Evolutionary conservation across 768 basidiomycete genomes (phyloP).

Genomic region (Xerocomellus intermedius): DNA sequence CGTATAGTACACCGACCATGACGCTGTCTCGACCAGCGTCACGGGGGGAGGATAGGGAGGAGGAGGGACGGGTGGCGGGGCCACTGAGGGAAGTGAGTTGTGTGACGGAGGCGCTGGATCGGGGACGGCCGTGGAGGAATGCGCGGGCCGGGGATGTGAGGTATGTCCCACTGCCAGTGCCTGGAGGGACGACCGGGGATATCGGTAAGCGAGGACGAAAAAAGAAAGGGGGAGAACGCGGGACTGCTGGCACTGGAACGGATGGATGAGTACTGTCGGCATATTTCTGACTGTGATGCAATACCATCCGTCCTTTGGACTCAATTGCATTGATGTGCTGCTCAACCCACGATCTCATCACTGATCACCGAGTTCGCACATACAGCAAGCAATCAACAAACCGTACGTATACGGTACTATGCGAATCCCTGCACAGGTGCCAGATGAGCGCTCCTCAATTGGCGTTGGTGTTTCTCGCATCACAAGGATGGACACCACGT

Average conservation of each 20-base stretch:
- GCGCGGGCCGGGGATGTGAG: constrained; percentile 30
- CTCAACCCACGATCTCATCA: neutral
- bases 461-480: too few species aligned
- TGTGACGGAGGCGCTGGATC: constrained; percentile 29
- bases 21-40: constrained; percentile 35
- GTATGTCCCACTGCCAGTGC: constrained; percentile 40
- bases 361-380: too few species aligned
- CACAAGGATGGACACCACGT: too few species aligned
- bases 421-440: too few species aligned
- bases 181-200: constrained; percentile 1
- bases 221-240: neutral
- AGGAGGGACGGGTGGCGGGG: constrained; percentile 39
- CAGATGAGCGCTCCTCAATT: too few species aligned
- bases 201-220: neutral
- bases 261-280: neutral
- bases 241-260: neutral
- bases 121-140: constrained; percentile 46
- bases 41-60: constrained; percentile 34
- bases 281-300: neutral
- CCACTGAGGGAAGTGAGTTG: constrained; percentile 39
- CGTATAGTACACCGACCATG: constrained; percentile 42
- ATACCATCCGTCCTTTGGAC: neutral
- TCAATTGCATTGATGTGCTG: neutral
- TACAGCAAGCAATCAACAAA: too few species aligned
- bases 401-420: too few species aligned